Evolutionary conservation across 1,139 yeast genomes (phyloP), one percentile per base, ranked within the genome.

Genomic region (Sugiyamaella xylanicola): DNA sequence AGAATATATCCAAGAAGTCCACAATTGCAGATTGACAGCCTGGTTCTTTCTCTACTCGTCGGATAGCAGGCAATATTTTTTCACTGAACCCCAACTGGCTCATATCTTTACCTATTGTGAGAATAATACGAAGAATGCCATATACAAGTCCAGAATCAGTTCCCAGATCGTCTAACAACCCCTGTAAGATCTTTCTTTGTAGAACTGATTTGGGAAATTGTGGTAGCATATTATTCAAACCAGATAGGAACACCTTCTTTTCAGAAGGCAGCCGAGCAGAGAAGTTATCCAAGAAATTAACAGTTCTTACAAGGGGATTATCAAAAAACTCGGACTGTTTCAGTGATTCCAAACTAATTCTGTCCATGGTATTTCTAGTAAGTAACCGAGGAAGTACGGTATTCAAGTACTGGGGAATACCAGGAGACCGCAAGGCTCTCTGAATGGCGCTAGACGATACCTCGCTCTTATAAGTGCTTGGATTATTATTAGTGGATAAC

Each of bases 201-300:
- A 85, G 75, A 56, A 92, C 81, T 4, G 81, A 74, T 21, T 79
- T 74, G 1, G 98, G 97, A 65, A 91, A 89, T 61, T 84, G 84
- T 4, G 79, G 77, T 43, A 90, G 73, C 39, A 87, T 77, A 15
- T 75, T 72, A 13, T 81, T 73, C 53, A 92, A 74, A 0, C 92
- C 92, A 56, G 79, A 77, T 65, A 92, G 75, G 68, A 90, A 91
- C 0, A 84, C 77, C 39, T 81, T 71, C 64, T 86, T 87, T 58
- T 92, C 97, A 13, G 81, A 80, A 2, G 77, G 74, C 1, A 85
- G 73, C 62, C 88, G 86, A 0, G 96, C 89, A 7, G 92, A 82
- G 61, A 89, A 85, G 58, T 89, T 95, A 68, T 92, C 98, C 50
- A 93, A 72, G 65, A 87, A 86, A 71, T 87, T 83, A 77, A 93